phyloP scores from a whole-genome alignment of 2,329 filamentous ascomycete genomes.

The Chalara sp. region DNA sequence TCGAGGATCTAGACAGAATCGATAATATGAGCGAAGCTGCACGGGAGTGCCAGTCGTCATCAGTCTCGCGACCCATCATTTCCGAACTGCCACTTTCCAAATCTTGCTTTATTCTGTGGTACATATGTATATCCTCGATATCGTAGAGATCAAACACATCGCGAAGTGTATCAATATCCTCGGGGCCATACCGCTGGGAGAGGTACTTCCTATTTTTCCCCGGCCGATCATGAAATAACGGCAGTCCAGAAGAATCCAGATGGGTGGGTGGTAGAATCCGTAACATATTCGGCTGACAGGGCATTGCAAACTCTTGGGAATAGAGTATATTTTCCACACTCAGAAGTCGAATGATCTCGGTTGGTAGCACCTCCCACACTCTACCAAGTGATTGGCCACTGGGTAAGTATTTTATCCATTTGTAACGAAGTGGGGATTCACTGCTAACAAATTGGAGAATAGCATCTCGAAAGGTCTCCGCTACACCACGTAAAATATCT shows the following conservation, averaged over 20 bases:
- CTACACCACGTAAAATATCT: slow-evolving; percentile 2
- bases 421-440: slow-evolving; percentile 3
- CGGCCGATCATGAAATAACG: slow-evolving; percentile 7
- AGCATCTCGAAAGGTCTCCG: slow-evolving; percentile 7
- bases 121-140: slow-evolving; percentile 8
- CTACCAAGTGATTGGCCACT: neutral
- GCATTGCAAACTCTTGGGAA: neutral
- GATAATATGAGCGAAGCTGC: slow-evolving; percentile 7
- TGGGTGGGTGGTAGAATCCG: slow-evolving; percentile 1
- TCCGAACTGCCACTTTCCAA: slow-evolving; percentile 4
- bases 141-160: neutral
- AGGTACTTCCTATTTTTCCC: slow-evolving; percentile 6
- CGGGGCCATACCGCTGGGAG: slow-evolving; percentile 4
- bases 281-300: neutral
- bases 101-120: slow-evolving; percentile 9
- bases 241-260: slow-evolving; percentile 3
- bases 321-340: slow-evolving; percentile 3
- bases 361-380: slow-evolving; percentile 4
- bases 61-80: slow-evolving; percentile 1
- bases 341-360: slow-evolving; percentile 1
- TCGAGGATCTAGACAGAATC: slow-evolving; percentile 2
- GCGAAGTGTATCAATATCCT: slow-evolving; percentile 3
- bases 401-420: slow-evolving; percentile 14
- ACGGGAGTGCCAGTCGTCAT: slow-evolving; percentile 6
- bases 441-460: slow-evolving; percentile 7